Evolutionary conservation across 2,329 filamentous ascomycete genomes (phyloP).

Genomic region (Fusarium chaquense): DNA sequence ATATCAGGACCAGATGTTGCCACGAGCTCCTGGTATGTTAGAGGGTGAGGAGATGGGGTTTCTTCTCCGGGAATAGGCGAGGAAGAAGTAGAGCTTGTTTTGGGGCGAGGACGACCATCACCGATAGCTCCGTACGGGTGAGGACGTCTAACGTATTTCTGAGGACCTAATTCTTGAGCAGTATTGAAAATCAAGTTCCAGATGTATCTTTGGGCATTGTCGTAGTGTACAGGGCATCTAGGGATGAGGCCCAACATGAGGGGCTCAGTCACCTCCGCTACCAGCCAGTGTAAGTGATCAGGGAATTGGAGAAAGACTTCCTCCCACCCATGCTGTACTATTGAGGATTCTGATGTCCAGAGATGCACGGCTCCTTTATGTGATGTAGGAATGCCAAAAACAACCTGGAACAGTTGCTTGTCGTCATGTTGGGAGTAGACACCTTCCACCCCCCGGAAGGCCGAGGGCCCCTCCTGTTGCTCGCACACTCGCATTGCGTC

Average conservation of each 20-base stretch:
- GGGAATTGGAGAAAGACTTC: neutral
- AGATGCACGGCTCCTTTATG: neutral
- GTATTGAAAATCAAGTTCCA: neutral
- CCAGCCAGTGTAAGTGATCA: neutral
- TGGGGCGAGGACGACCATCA: slow-evolving; percentile 1
- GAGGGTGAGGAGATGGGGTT: neutral
- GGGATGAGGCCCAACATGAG: neutral
- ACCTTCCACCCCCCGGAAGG: neutral
- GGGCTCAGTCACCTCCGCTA: neutral
- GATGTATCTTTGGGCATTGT: neutral
- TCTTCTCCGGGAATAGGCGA: neutral
- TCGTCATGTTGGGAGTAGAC: neutral
- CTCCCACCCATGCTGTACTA: neutral
- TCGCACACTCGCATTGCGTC: neutral
- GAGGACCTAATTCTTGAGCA: neutral
- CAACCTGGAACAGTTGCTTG: neutral
- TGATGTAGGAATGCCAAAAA: neutral
- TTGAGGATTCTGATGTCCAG: neutral
- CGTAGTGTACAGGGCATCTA: neutral
- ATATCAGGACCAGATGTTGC: neutral
- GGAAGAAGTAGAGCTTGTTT: neutral
- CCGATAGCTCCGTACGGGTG: slow-evolving; percentile 1
- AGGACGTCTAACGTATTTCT: neutral
- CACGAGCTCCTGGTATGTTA: neutral
- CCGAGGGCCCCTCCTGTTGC: neutral